Evolutionary conservation across 1,284 basidiomycete species (phyloP), one percentile per base, ranked within the genome.

Genomic region (Trichosporon ovoides): DNA sequence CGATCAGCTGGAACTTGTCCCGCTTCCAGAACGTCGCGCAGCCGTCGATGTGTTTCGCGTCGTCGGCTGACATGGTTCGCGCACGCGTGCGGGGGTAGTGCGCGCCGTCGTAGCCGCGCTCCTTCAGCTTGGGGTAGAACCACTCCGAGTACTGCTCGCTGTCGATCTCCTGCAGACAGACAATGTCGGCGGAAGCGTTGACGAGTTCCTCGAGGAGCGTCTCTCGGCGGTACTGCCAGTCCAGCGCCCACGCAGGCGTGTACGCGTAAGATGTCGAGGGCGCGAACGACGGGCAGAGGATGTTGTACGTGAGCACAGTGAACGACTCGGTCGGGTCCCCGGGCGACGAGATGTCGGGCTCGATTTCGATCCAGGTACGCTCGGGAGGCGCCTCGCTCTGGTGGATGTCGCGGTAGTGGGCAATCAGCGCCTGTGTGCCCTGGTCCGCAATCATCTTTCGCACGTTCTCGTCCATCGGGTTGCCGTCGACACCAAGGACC

Each of bases 21-120:
- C 85, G 80, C 80, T 94, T 96, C 85, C 87, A 98, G 80, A 98
- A 99, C 31, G 84, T 97, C 6, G 95, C 95, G 81, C 94, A 96
- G 14, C 96, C 96, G 79, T 99, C 96, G 34, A 98, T 95, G 71
- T 84, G 81, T 63, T 88, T 83, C 69, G 87, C 84, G 77, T 98
- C 94, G 46, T 87, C 82, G 61, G 89, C 87, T 58, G 84, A 85
- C 93, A 98, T 96, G 34, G 90, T 97, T 80, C 91, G 87, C 68
- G 91, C 92, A 65, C 94, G 83, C 53, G 90, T 88, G 79, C 96
- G 95, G n/a, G 93, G 89, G 81, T 88, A 94, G 76, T 88, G 92
- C 16, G 92, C 85, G 14, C 95, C 93, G 63, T 93, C 90, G 75
- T 98, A 99, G 20, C 87, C 93, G 43, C 86, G 83, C 55, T 84